Percentiles rank a stretch among this genome's conserved stretches.
These are phyloP conservation scores for Krasilnikovozyma curviuscula DNA, from an alignment of 768 basidiomycete species.

Conservation along the genomic window DNA sequence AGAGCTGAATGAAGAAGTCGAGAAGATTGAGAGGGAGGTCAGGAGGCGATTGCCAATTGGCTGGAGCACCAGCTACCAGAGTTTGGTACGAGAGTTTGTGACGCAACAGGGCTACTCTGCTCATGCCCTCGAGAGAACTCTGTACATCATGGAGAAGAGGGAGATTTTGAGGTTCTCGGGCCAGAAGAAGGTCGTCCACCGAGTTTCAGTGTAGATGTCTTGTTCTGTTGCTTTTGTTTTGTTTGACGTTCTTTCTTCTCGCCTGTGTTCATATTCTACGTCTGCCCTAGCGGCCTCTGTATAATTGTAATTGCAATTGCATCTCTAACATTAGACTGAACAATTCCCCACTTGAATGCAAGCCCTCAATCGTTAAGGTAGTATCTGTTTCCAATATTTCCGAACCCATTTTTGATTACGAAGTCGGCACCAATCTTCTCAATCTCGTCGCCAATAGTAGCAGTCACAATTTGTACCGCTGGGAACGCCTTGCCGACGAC, in stretches of 20 bases:
- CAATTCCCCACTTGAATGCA: background rate
- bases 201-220: constrained; percentile 14
- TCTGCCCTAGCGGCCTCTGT: too few species aligned
- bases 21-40: constrained; percentile 36
- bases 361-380: constrained; percentile 5
- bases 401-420: too few species aligned
- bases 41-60: constrained; percentile 36
- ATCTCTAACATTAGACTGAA: background rate
- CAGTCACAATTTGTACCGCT: constrained; percentile 28
- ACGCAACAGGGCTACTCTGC: constrained; percentile 67
- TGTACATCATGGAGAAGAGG: constrained; percentile 83
- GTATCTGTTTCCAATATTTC: constrained; percentile 11
- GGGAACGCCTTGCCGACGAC: constrained; percentile 72
- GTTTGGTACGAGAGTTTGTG: constrained; percentile 79
- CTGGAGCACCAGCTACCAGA: constrained; percentile 93
- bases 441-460: background rate
- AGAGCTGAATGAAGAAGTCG: constrained; percentile 84
- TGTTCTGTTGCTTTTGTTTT: too few species aligned
- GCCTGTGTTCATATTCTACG: too few species aligned
- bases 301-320: too few species aligned
- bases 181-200: constrained; percentile 29
- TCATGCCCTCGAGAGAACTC: constrained; percentile 74
- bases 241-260: too few species aligned
- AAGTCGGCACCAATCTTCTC: too few species aligned
- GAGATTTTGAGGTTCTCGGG: constrained; percentile 83